phyloP scores from a whole-genome alignment of 768 basidiomycete species.

The Auriscalpium microsporum region DNA sequence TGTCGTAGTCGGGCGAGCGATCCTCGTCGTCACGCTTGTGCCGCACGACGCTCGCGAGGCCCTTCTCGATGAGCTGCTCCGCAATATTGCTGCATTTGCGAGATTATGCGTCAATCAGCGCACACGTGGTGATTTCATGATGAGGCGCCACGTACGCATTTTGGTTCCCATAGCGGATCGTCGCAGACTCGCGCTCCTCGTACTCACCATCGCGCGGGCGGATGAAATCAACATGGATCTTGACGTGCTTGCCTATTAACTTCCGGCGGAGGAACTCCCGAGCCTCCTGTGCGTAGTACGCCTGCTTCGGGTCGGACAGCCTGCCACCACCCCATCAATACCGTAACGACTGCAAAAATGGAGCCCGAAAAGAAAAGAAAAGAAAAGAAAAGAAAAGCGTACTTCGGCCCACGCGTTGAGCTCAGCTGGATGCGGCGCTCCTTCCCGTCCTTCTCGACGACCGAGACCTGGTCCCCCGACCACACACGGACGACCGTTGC shows the following conservation, averaged over 20 bases:
- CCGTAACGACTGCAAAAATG: neutral
- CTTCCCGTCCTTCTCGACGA: constrained; percentile 66
- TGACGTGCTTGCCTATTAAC: constrained; percentile 84
- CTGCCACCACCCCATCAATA: constrained; percentile 28
- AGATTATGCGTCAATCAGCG: neutral
- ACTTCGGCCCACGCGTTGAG: constrained; percentile 83
- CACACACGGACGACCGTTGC: constrained; percentile 80
- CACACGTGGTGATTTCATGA: neutral
- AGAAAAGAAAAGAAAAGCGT: constrained; percentile 17
- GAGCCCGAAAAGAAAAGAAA: constrained; percentile 1
- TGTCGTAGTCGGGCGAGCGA: constrained; percentile 92
- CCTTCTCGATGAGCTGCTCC: constrained; percentile 90
- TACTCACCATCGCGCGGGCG: constrained; percentile 89
- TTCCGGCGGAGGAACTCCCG: constrained; percentile 88
- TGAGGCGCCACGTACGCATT: constrained; percentile 48
- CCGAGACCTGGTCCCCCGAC: constrained; percentile 87
- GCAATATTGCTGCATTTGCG: constrained; percentile 66
- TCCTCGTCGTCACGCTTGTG: constrained; percentile 95
- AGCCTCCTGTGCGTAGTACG: constrained; percentile 85
- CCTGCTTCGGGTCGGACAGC: constrained; percentile 77
- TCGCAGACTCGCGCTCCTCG: constrained; percentile 88
- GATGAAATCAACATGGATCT: constrained; percentile 80
- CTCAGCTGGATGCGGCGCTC: constrained; percentile 84
- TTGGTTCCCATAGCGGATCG: constrained; percentile 76
- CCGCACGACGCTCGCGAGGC: constrained; percentile 80